phyloP scores from a whole-genome alignment of 331 rosid species.

The Dryas integrifolia region DNA sequence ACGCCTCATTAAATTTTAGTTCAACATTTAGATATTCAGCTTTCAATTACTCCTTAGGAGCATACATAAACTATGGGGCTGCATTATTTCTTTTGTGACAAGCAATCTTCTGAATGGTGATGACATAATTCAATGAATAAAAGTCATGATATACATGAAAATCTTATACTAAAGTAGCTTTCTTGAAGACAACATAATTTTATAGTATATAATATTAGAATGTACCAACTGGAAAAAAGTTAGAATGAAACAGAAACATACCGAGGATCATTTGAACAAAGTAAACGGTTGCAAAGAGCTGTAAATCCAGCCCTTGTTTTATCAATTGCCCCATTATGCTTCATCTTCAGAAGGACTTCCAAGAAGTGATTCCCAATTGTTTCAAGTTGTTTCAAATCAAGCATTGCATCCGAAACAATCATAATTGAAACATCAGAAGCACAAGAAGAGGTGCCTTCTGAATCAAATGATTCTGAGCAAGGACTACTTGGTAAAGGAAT shows the following conservation, averaged over 20 bases:
- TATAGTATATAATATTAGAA: conserved; percentile 6
- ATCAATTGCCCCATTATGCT: conserved; percentile 98
- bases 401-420: conserved; percentile 51
- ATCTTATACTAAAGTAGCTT: neutral
- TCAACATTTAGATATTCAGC: no score
- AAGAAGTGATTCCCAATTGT: conserved; percentile 86
- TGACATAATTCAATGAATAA: neutral
- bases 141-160: neutral
- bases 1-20: no score
- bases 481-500: conserved; percentile 65
- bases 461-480: conserved; percentile 41
- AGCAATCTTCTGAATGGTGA: conserved; percentile 10
- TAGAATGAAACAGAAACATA: conserved; percentile 21
- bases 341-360: conserved; percentile 97
- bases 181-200: neutral
- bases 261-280: conserved; percentile 88
- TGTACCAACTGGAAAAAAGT: neutral
- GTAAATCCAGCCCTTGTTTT: conserved; percentile 98
- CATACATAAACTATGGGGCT: neutral
- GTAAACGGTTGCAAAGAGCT: conserved; percentile 94
- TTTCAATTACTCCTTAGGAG: neutral
- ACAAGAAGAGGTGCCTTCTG: conserved; percentile 37
- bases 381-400: conserved; percentile 80
- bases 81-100: neutral
- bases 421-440: conserved; percentile 24